Percentiles rank a stretch among this genome's conserved stretches.
phyloP scores from a whole-genome alignment of 2,329 filamentous ascomycete genomes.

The Fusarium lateritium region DNA sequence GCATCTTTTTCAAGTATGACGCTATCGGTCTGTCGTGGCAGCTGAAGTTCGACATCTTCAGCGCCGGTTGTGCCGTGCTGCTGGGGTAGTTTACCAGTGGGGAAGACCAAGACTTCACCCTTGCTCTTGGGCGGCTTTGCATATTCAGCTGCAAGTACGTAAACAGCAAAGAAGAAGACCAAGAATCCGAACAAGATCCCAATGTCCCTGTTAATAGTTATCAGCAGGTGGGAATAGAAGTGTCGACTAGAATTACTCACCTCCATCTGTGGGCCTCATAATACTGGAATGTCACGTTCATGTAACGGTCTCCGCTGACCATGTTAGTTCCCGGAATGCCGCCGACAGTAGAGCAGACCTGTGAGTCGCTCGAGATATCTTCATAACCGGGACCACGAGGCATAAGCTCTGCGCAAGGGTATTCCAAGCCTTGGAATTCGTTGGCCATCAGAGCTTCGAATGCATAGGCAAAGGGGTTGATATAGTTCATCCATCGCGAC shows the following conservation, averaged over 20 bases:
- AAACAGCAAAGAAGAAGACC: conserved; percentile 72
- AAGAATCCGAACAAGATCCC: conserved; percentile 77
- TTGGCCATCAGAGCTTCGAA: conserved; percentile 44
- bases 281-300: conserved; percentile 69
- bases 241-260: not conserved
- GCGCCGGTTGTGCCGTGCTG: too few species aligned
- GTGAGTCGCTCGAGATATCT: conserved; percentile 61
- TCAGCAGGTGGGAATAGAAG: too few species aligned
- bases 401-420: conserved; percentile 67
- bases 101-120: conserved; percentile 79
- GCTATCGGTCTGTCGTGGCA: too few species aligned
- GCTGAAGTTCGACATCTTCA: too few species aligned
- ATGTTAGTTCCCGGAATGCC: conserved; percentile 65
- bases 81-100: conserved; percentile 65
- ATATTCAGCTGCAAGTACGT: conserved; percentile 74
- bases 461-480: conserved; percentile 73
- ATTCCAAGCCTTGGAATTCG: conserved; percentile 63
- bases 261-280: conserved; percentile 69
- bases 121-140: conserved; percentile 74
- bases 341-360: conserved; percentile 68
- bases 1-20: too few species aligned
- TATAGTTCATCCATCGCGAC: conserved; percentile 73
- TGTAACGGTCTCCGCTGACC: conserved; percentile 73
- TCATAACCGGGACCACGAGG: conserved; percentile 53
- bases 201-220: conserved; percentile 62